Evolutionary conservation across 2,329 filamentous ascomycete genomes (phyloP).

Genomic region (Diaporthe nobilis): DNA sequence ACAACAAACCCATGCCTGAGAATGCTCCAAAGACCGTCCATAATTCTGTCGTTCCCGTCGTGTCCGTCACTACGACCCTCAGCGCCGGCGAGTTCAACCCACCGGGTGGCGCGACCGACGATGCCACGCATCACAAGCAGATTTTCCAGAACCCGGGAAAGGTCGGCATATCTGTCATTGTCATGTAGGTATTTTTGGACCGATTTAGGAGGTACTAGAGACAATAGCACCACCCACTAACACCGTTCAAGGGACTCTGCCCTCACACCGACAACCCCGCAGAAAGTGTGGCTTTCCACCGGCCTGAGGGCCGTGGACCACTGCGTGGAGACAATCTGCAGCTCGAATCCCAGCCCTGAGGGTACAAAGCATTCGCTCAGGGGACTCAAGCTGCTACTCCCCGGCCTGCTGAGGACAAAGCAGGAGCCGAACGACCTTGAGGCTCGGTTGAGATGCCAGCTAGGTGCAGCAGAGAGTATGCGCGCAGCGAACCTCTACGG

Average conservation of each 20-base stretch:
- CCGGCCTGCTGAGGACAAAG: slow-evolving; percentile 57
- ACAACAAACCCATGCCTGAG: neutral
- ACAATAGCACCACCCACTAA: neutral
- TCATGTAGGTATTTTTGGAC: slow-evolving; percentile 50
- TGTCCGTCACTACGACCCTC: slow-evolving; percentile 45
- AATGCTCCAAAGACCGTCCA: neutral
- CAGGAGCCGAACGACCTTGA: slow-evolving; percentile 52
- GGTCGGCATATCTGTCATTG: slow-evolving; percentile 60
- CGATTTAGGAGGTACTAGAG: neutral
- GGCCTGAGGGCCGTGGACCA: slow-evolving; percentile 68
- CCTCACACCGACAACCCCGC: slow-evolving; percentile 61
- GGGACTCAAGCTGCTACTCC: slow-evolving; percentile 57
- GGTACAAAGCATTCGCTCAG: slow-evolving; percentile 54
- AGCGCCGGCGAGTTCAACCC: slow-evolving; percentile 45
- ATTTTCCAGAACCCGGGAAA: slow-evolving; percentile 49
- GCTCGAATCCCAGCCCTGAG: slow-evolving; percentile 46
- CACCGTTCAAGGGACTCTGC: slow-evolving; percentile 54
- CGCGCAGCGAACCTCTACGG: slow-evolving; percentile 52
- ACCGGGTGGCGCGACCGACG: slow-evolving; percentile 45
- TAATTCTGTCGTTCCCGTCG: slow-evolving; percentile 41
- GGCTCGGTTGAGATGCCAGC: slow-evolving; percentile 58
- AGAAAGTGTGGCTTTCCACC: slow-evolving; percentile 64
- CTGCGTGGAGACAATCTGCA: slow-evolving; percentile 66
- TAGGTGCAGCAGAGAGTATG: slow-evolving; percentile 65
- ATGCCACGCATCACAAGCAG: slow-evolving; percentile 43